phyloP scores from a whole-genome alignment of 495 filamentous ascomycete genomes.

The Pseudotulostoma volvatum region DNA sequence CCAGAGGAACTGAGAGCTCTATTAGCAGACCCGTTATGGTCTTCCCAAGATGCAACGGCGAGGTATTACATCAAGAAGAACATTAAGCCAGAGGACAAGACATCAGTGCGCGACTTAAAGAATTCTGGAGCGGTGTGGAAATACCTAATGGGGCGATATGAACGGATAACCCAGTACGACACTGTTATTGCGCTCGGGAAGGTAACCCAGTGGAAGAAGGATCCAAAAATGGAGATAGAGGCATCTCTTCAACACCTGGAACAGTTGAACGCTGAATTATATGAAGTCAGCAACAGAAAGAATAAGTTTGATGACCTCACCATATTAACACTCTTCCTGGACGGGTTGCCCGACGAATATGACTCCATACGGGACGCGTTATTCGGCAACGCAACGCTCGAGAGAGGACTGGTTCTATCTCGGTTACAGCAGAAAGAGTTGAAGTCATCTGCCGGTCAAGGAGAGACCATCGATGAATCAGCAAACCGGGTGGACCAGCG shows the following conservation, averaged over 20 bases:
- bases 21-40: too few relatives aligned
- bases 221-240: neutral
- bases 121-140: neutral
- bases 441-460: neutral
- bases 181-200: neutral
- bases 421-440: too few relatives aligned
- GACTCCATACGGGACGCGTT: neutral
- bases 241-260: neutral
- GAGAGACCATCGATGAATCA: neutral
- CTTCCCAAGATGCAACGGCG: too few relatives aligned
- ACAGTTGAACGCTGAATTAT: neutral
- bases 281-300: neutral
- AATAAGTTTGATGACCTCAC: neutral
- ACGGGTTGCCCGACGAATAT: neutral
- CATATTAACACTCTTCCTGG: neutral
- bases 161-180: neutral
- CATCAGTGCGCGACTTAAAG: neutral
- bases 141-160: neutral
- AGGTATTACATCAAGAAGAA: neutral
- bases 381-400: neutral
- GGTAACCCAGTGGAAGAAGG: neutral
- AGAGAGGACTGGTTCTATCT: neutral
- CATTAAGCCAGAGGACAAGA: neutral
- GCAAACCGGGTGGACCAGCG: neutral
- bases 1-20: too few relatives aligned